Conservation (phyloP, 805 yeast genomes). For the Komagataella pseudopastoris region DNA sequence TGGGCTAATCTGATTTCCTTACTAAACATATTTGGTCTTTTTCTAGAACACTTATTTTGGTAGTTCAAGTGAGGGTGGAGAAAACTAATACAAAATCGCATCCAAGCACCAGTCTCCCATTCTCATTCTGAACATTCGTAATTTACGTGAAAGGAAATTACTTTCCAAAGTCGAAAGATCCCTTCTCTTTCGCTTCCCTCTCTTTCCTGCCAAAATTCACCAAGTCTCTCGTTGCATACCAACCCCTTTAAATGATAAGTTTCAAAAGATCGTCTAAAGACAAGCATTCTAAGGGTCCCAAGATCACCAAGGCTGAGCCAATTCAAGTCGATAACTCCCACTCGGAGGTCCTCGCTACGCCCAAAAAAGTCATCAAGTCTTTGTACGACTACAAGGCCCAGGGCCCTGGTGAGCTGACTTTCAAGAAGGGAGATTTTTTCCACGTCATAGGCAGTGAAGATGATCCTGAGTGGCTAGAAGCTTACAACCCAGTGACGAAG, state of each 20-base stretch:
- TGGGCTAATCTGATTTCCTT: slow-evolving; percentile 73
- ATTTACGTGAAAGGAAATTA: background rate
- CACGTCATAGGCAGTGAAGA: slow-evolving; percentile 51
- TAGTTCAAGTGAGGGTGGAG: background rate
- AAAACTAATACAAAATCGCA: background rate
- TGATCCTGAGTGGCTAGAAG: slow-evolving; percentile 71
- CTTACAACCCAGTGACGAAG: slow-evolving; percentile 72
- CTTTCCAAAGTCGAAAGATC: background rate
- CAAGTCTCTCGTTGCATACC: background rate
- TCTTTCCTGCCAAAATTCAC: background rate
- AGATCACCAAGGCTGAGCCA: slow-evolving; percentile 1
- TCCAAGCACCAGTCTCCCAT: background rate
- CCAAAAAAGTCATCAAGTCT: slow-evolving; percentile 78
- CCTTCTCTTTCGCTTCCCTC: background rate
- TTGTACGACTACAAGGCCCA: slow-evolving; percentile 65
- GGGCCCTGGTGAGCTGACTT: slow-evolving; percentile 69
- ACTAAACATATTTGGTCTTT: slow-evolving; percentile 10
- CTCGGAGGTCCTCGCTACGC: slow-evolving; percentile 16
- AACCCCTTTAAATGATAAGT: background rate
- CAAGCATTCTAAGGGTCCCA: slow-evolving; percentile 10
- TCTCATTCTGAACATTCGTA: background rate
- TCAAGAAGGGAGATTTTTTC: slow-evolving; percentile 77
- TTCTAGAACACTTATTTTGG: background rate
- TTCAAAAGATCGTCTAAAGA: slow-evolving; percentile 19
- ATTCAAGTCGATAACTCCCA: background rate